Evolutionary conservation across 2,329 filamentous ascomycete genomes (phyloP).

Genomic region (Cyanodermella asteris): DNA sequence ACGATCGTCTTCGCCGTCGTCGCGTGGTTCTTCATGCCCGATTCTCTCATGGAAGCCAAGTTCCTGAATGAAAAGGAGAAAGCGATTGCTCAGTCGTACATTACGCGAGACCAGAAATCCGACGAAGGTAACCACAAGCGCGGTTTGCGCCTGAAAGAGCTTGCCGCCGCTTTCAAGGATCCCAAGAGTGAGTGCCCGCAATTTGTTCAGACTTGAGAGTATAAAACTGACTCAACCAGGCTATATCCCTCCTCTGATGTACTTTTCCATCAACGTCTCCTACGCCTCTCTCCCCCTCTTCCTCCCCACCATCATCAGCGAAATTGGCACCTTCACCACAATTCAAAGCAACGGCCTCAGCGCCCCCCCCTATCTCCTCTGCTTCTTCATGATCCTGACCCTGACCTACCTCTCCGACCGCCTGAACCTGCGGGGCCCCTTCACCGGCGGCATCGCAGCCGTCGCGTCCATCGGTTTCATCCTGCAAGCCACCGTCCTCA

Average conservation of each 20-base stretch:
- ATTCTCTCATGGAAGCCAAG: conserved; percentile 27
- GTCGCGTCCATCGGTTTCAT: conserved; percentile 42
- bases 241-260: conserved; percentile 23
- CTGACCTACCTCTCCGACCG: conserved; percentile 45
- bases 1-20: conserved; percentile 31
- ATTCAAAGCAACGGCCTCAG: conserved; percentile 51
- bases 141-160: no score
- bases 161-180: no score
- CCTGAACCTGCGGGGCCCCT: conserved; percentile 38
- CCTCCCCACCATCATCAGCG: conserved; percentile 37
- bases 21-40: conserved; percentile 32
- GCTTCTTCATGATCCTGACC: conserved; percentile 39
- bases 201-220: no score
- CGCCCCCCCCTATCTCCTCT: conserved; percentile 47
- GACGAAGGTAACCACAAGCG: no score
- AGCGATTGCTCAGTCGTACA: conserved; percentile 30
- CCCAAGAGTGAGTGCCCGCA: no score
- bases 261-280: conserved; percentile 40
- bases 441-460: conserved; percentile 33
- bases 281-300: conserved; percentile 44
- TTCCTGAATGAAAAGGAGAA: conserved; percentile 37
- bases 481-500: conserved; percentile 36
- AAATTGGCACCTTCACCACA: conserved; percentile 46
- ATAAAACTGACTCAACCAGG: background rate
- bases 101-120: no score